Conservation (phyloP, 768 basidiomycete species). For the Fomitopsis pulvina region DNA sequence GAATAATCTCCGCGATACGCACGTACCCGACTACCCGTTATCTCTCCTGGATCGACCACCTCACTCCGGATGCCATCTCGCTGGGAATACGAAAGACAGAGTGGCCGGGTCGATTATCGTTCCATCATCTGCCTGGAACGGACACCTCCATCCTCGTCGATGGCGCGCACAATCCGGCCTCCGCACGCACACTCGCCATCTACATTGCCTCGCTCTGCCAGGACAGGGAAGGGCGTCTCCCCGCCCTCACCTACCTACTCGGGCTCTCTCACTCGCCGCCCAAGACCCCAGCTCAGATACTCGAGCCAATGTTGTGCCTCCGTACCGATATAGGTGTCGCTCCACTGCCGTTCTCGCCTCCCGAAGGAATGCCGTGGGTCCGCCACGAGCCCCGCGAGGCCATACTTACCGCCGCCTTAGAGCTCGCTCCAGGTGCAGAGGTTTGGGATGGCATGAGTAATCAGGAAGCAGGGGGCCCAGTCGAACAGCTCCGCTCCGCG, state of each 20-base stretch:
- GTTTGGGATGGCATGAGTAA: conserved; percentile 37
- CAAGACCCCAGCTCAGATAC: conserved; percentile 68
- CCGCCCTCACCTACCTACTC: conserved; percentile 64
- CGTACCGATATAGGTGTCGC: conserved; percentile 34
- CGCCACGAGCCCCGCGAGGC: conserved; percentile 47
- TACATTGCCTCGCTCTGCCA: conserved; percentile 43
- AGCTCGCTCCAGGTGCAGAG: conserved; percentile 38
- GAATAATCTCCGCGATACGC: conserved; percentile 60
- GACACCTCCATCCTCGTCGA: conserved; percentile 57
- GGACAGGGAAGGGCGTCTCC: conserved; percentile 15
- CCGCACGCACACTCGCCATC: conserved; percentile 54
- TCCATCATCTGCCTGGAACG: conserved; percentile 34
- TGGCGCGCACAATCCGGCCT: conserved; percentile 90
- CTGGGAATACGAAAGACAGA: conserved; percentile 50
- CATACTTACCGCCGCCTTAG: conserved; percentile 38
- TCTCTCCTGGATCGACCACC: conserved; percentile 32
- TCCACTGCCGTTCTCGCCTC: conserved; percentile 55
- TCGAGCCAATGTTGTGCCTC: conserved; percentile 55
- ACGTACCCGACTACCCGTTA: conserved; percentile 39
- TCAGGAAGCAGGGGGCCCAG: background rate
- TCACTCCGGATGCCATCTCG: conserved; percentile 45
- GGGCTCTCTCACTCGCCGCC: conserved; percentile 83
- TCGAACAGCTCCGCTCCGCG: conserved; percentile 37
- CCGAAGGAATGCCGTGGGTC: conserved; percentile 96
- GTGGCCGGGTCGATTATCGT: conserved; percentile 87